Base-by-base conservation (phyloP, 116 monocot genomes). In the Iris pallida region DNA sequence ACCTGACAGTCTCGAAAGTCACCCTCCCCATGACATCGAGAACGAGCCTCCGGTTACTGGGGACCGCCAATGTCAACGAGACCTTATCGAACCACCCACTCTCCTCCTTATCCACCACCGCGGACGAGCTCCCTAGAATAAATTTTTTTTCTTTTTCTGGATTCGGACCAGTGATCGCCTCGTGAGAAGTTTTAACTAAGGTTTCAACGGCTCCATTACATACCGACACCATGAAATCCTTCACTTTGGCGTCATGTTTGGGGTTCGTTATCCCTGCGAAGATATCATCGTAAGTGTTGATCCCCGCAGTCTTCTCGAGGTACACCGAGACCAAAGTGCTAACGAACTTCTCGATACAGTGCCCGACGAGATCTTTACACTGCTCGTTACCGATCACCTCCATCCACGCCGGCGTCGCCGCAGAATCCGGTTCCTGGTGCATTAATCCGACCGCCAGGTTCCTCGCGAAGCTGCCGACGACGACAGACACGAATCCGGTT, bases 161-260 rank as follows among this genome's bases (percentile, higher is more conserved):
- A 16, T 46, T 64, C 5, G 82, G 19, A 46, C 16, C 40, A 8
- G 77, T 80, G 59, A 89, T 42, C 45, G 86, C 79, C 48, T 77
- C 67, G 46, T 90, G 92, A 4, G 87, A 90, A 6, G 92, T 92
- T 73, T 70, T 90, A n/a, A 97, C 79, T 13, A 97, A 78, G n/a
- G 93, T 93, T 57, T 93, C 93, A 5, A 98, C 76, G 0, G 88
- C 98, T 17, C 93, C 86, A 51, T 90, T 98, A 61, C 87, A 90
- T 5, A 98, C 78, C 3, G 88, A 82, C 12, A 90, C 82, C 46
- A 88, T 64, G 10, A 90, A 44, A 17, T 98, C 90, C 88, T 85
- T 93, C 81, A 86, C 66, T 69, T 84, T 88, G 8, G 68, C 76
- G 56, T 88, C 88, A 60, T 93, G 87, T 54, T 78, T 88, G 1